These are phyloP conservation scores for Aspergillus ochraceus DNA, from an alignment of 2,329 filamentous ascomycete species.

Conservation along the genomic window DNA sequence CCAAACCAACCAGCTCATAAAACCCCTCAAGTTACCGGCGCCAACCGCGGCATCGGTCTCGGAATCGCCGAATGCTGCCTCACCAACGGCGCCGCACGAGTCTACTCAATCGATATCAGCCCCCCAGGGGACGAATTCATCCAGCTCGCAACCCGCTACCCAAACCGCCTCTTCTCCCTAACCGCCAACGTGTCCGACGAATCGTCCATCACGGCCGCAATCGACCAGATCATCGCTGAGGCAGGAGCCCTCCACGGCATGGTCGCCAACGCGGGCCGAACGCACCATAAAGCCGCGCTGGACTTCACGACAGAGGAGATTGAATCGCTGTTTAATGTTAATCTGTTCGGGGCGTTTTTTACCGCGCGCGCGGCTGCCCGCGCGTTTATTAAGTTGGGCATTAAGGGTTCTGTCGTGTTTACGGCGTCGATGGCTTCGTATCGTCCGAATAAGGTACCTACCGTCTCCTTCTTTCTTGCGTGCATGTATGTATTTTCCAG, in stretches of 20 bases:
- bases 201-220: slow-evolving; percentile 43
- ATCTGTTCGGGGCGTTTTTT: slow-evolving; percentile 50
- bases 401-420: slow-evolving; percentile 50
- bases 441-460: slow-evolving; percentile 42
- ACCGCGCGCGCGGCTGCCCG: slow-evolving; percentile 44
- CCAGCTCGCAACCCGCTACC: slow-evolving; percentile 33
- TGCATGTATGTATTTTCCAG: too few species aligned
- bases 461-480: too few species aligned
- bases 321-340: slow-evolving; percentile 45
- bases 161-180: slow-evolving; percentile 42
- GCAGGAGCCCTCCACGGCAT: slow-evolving; percentile 51
- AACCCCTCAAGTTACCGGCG: slow-evolving; percentile 31
- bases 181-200: slow-evolving; percentile 52
- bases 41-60: slow-evolving; percentile 45
- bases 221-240: slow-evolving; percentile 47
- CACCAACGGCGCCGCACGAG: slow-evolving; percentile 42
- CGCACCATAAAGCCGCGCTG: slow-evolving; percentile 54
- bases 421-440: slow-evolving; percentile 47
- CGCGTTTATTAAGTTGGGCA: slow-evolving; percentile 47
- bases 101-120: slow-evolving; percentile 51
- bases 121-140: slow-evolving; percentile 21
- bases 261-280: slow-evolving; percentile 53
- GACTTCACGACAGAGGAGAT: slow-evolving; percentile 53
- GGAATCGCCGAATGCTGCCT: slow-evolving; percentile 51
- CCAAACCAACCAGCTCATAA: too few species aligned